These are phyloP conservation scores for Kandelia obovata DNA, from an alignment of 345 rosid genomes.

Conservation along the genomic window DNA sequence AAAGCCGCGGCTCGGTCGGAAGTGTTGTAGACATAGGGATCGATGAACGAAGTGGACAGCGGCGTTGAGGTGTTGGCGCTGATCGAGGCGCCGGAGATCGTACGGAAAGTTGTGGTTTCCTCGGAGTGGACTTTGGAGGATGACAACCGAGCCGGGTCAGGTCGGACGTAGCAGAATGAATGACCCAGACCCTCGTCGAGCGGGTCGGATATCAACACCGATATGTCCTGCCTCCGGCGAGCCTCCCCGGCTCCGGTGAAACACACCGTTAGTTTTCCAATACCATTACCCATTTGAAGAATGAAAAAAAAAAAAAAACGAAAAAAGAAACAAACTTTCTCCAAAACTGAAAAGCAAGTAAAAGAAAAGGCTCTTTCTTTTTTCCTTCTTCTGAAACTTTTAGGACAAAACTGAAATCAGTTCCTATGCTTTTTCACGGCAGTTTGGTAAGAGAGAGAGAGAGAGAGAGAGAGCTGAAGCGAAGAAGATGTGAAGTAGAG, in stretches of 20 bases:
- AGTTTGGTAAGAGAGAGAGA: slow-evolving; percentile 16
- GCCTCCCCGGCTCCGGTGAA: slow-evolving; percentile 54
- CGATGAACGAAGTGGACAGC: slow-evolving; percentile 73
- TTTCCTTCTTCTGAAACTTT: background rate
- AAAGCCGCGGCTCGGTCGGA: slow-evolving; percentile 82
- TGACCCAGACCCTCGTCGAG: slow-evolving; percentile 89
- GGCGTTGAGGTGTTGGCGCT: slow-evolving; percentile 96
- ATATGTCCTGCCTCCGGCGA: slow-evolving; percentile 44
- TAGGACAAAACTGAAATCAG: slow-evolving; percentile 1
- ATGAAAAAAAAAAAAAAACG: background rate
- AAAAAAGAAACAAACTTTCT: background rate
- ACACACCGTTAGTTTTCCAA: slow-evolving; percentile 64
- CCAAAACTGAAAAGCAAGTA: background rate
- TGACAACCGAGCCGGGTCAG: slow-evolving; percentile 58
- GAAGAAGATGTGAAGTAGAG: slow-evolving; percentile 23
- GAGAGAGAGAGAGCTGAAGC: slow-evolving; percentile 14
- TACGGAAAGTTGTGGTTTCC: slow-evolving; percentile 72
- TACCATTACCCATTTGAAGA: slow-evolving; percentile 72
- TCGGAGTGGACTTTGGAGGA: slow-evolving; percentile 87
- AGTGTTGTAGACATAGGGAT: slow-evolving; percentile 52
- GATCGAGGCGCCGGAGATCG: slow-evolving; percentile 94
- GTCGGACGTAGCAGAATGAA: slow-evolving; percentile 86
- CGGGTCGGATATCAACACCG: slow-evolving; percentile 46
- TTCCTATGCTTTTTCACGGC: slow-evolving; percentile 23
- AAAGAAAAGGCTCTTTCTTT: background rate